These are phyloP conservation scores for Ogataea trehalophila DNA, from an alignment of 805 yeast species.

Conservation along the genomic window DNA sequence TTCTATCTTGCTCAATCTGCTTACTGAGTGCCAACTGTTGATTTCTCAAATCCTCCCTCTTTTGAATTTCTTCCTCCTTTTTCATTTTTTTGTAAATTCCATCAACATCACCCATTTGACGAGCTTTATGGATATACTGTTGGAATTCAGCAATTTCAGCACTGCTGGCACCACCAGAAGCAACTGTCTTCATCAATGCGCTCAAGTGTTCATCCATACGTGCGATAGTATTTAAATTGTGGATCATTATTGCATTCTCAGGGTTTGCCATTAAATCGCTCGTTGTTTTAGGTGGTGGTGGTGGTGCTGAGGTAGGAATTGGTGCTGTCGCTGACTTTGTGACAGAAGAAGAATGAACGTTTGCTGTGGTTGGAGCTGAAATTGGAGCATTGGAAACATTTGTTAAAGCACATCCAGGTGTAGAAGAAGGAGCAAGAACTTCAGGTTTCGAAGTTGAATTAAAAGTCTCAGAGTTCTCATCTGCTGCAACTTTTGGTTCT, in stretches of 20 bases:
- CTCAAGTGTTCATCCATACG: constrained; percentile 63
- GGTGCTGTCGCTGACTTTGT: neutral
- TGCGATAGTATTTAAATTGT: constrained; percentile 80
- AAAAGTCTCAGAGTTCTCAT: neutral
- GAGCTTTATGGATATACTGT: constrained; percentile 72
- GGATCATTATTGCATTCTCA: constrained; percentile 76
- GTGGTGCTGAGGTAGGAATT: neutral
- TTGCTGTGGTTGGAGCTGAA: neutral
- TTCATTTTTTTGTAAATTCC: constrained; percentile 22
- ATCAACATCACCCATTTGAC: constrained; percentile 55
- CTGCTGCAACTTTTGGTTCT: neutral
- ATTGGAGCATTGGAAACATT: neutral
- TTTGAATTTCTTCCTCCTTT: constrained; percentile 14
- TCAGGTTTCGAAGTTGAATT: neutral
- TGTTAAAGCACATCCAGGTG: neutral
- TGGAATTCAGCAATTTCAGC: constrained; percentile 77
- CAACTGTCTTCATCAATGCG: constrained; percentile 77
- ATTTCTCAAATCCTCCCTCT: constrained; percentile 5
- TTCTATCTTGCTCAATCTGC: constrained; percentile 4
- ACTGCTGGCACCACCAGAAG: constrained; percentile 70
- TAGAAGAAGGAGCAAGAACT: neutral
- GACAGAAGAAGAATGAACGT: neutral
- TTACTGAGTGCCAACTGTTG: constrained; percentile 9
- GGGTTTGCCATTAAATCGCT: constrained; percentile 37
- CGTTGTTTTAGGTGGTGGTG: constrained; percentile 10